Evolutionary conservation across 345 rosid species (phyloP), one percentile per base, ranked within the genome.

Genomic region (Boechera divaricarpa): DNA sequence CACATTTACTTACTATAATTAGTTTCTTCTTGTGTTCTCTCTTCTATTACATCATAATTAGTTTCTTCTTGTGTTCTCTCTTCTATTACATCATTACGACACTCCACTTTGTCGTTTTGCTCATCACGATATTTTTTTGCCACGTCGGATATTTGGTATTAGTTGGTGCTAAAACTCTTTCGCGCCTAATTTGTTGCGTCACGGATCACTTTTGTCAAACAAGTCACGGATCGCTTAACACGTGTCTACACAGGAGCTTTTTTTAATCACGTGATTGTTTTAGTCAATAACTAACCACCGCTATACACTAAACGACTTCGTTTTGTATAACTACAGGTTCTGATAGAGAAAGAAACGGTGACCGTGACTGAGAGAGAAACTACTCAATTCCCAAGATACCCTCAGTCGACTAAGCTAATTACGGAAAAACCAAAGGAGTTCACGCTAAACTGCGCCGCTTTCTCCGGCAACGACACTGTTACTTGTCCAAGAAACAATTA

Each of bases 401-500:
- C 81, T 66, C 77, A 52, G n/a, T 7, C 69, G n/a, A 66, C 52
- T 52, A 41, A 31, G 33, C 26, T 18, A 42, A 59, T 42, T 24
- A 52, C 77, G 13, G 69, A 59, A 67, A 59, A 67, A 39, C 70
- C 81, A n/a, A 67, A 73, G 0, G 77, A 78, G 59, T 78, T 58
- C 18, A 13, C 68, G 38, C 64, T 62, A 53, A 64, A 21, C 70
- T 78, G 81, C 69, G 49, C 58, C 47, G 49, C 18, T 49, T 59
- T 41, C 57, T 5, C 77, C 77, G 73, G 62, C 35, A 78, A 78
- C 74, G 73, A 8, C 13, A 69, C 73, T 13, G 63, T 56, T 29
- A 82, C 80, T 31, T 85, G 90, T 75, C 82, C 87, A 38, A 54
- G 58, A 4, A 52, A 74, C 77, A 78, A 53, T 45, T 83, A 85